Base-by-base conservation (phyloP, 2,329 filamentous ascomycete species). In the Fusarium napiforme region DNA sequence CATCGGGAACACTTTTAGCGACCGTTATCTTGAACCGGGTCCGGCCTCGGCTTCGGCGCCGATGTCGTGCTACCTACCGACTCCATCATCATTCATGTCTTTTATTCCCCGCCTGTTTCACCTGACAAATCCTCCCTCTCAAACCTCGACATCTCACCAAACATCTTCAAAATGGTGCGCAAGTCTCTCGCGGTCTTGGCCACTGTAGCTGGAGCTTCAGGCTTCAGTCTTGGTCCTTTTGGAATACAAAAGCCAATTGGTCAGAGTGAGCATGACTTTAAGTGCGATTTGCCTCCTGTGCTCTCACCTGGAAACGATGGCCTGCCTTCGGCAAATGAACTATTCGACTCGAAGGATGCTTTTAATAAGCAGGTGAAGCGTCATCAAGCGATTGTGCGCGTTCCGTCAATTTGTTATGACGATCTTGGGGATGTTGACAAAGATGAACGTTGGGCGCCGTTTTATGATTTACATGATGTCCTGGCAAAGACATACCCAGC, bases 381-480 rank as follows among this genome's bases (percentile, higher is more conserved):
- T 5, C 85, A 89, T 64, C 87, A 88, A 26, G 85, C 84, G 11
- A 85, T 91, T 9, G 88, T 90, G 18, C 83, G 85, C 63, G 84
- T 91, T 46, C 85, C 86, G 2, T 86, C 87, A 1, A 81, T 90
- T 46, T 88, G 84, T 49, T 90, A 86, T 70, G 88, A 91, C 65
- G 87, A 90, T 64, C 84, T 88, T 55, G 87, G 88, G 8, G 79
- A 82, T 6, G 84, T 89, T 28, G 86, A 85, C n/a, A 79, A 86
- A 43, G 88, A 91, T 73, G 78, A 83, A 60, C 83, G 88, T 59
- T 90, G 88, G 88, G 81, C 86, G 39, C 83, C 87, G 1, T 89
- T 89, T 72, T 84, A 86, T 52, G 80, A 85, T 12, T 82, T 90
- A 12, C 84, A 87, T 57, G 75, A 84, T 5, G 85, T 86, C 37